These are phyloP conservation scores for Maudiozyma barnettii DNA, from an alignment of 805 yeast species.

Conservation along the genomic window DNA sequence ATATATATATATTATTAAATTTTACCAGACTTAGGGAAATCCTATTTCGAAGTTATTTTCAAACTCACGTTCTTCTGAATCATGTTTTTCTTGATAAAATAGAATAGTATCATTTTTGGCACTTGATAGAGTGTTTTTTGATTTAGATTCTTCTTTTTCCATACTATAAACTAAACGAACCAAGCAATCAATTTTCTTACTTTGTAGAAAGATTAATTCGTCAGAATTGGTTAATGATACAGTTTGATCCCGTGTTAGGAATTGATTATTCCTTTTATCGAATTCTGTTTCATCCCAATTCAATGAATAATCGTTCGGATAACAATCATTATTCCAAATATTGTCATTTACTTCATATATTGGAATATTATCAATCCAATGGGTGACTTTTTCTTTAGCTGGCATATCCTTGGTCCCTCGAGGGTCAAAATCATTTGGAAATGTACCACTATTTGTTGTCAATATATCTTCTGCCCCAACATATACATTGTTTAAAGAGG, in stretches of 20 bases:
- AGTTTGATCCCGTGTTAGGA: not conserved
- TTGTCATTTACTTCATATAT: conserved; percentile 20
- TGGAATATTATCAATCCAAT: conserved; percentile 58
- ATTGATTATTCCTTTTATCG: conserved; percentile 7
- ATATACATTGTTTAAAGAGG: not conserved
- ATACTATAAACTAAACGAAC: conserved; percentile 12
- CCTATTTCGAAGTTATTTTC: not conserved
- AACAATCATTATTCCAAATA: conserved; percentile 17
- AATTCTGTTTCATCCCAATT: conserved; percentile 30
- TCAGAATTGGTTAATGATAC: conserved; percentile 4
- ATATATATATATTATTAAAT: no score
- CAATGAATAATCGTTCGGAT: conserved; percentile 14
- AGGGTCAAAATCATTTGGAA: conserved; percentile 51
- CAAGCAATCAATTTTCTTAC: conserved; percentile 16
- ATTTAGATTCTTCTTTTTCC: not conserved
- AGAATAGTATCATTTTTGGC: no score
- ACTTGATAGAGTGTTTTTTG: not conserved
- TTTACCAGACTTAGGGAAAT: not conserved
- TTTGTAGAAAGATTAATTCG: conserved; percentile 18
- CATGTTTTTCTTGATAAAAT: no score
- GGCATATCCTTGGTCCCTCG: conserved; percentile 55
- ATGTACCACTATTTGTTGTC: conserved; percentile 11
- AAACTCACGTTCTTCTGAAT: not conserved
- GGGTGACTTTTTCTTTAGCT: conserved; percentile 51
- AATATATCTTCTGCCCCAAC: not conserved